Evolutionary conservation across 2,329 filamentous ascomycete genomes (phyloP), one percentile per base, ranked within the genome.

Genomic region (Cladosporium halotolerans): DNA sequence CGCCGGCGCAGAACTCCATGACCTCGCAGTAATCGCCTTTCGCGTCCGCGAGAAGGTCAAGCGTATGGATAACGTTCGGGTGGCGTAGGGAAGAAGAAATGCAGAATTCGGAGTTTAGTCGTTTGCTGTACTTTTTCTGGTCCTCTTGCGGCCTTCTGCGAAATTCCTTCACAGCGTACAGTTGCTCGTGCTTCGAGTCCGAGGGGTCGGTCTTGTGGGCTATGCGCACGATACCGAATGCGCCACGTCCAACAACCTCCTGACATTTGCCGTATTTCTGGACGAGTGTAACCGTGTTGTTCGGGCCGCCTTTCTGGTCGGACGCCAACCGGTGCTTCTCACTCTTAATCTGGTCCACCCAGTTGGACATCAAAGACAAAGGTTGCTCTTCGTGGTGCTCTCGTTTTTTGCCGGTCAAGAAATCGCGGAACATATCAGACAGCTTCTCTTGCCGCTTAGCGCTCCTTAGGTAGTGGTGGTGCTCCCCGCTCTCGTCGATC

Each of bases 191-290:
- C 63, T 81, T 84, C 31, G 78, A 79, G 62, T 89, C 86, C 64
- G 85, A 88, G 11, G 89, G 87, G 56, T 95, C 80, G 57, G 89
- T 86, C 74, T 99, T 99, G 80, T 97, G 93, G 13, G 92, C 96
- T 70, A 97, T 96, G 57, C 93, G 84, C 59, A 99, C 93, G 58
- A 99, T 95, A 54, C 93, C 93, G 70, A 99, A 99, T 40, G 93
- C 93, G 57, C 93, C 93, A 36, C 92, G 89, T 16, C 93, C 93
- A 19, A 99, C 89, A 33, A 99, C 84, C 70, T 99, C 93, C 68
- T 97, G 92, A 68, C 93, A 97, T 73, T 97, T 97, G 63, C 93
- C 93, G 68, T 99, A 99, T 70, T 97, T 97, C 67, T 97, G 89
- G 1, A 93, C 88, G 45, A 99, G 76, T 0, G 90, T 90, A 16